Evolutionary conservation across 805 yeast species (phyloP), one percentile per base, ranked within the genome.

Genomic region (Nakazawaea wyomingensis): DNA sequence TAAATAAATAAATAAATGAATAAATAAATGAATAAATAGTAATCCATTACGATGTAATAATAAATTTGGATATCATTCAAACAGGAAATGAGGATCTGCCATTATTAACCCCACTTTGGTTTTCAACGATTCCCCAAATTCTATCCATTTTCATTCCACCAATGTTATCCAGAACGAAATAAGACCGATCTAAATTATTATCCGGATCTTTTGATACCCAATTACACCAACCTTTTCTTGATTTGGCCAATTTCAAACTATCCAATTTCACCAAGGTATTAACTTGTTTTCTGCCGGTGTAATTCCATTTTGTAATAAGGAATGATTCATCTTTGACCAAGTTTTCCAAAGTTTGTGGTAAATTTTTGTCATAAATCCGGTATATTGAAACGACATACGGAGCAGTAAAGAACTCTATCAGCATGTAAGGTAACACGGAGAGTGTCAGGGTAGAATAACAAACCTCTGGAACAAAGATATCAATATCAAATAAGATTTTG

Each of bases 81-180:
- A 14, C 11, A 9, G 4, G 10, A 24, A 37, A 36, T 16, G 62
- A 54, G 40, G 54, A 68, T 47, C 95, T 66, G 5, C 93, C 93
- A 49, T 82, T 82, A 51, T 83, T 73, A 9, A 84, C 65, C 0
- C 82, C 86, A 37, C 78, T 67, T 47, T 82, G 78, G 38, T 65
- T 64, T 56, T 87, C 95, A 1, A 83, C 76, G n/a, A 85, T 74
- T 0, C 90, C 88, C 91, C 95, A 82, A 4, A 86, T 62, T 43
- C 96, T 65, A 53, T 86, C 93, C 95, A 86, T 86, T 50, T 78
- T 77, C 56, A 84, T 64, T 2, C 95, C 95, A 2, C 95, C 93
- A 34, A 83, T 66, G 50, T 85, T 82, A 54, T 86, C 95, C 13
- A 71, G 74, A 2, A 86, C 74, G 53, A 78, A 83, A 56, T 67